Percentiles rank a stretch among this genome's conserved stretches.
Conservation (phyloP, 148 eudicot genomes). For the Rhododendron vialii region DNA sequence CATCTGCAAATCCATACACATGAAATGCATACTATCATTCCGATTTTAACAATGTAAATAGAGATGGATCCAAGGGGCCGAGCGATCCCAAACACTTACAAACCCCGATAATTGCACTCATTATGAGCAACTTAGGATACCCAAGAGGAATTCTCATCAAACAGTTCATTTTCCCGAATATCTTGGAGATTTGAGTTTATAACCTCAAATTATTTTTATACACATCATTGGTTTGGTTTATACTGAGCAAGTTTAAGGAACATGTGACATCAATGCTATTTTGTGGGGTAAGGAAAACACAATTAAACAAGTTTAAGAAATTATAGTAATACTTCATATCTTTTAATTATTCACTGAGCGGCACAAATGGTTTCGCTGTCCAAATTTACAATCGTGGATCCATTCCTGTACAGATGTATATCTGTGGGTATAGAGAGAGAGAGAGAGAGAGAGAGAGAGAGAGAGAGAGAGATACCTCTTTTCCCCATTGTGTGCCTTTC, state of each 20-base stretch:
- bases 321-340: background rate
- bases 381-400: background rate
- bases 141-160: no score
- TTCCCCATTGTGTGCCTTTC: constrained; percentile 42
- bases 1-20: constrained; percentile 23
- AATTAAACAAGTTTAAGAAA: background rate
- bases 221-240: no score
- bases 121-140: no score
- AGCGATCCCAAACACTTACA: background rate
- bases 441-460: background rate
- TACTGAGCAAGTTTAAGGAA: no score
- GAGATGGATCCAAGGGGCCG: no score
- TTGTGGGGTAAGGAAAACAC: background rate
- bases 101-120: no score
- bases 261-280: no score
- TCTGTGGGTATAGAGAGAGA: no score
- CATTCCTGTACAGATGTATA: background rate
- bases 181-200: no score
- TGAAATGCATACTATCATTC: background rate
- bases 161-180: no score
- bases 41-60: background rate
- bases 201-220: no score
- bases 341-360: background rate
- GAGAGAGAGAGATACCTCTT: constrained; percentile 27
- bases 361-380: background rate